phyloP scores from a whole-genome alignment of 768 basidiomycete species.

The Termitomyces sp. region DNA sequence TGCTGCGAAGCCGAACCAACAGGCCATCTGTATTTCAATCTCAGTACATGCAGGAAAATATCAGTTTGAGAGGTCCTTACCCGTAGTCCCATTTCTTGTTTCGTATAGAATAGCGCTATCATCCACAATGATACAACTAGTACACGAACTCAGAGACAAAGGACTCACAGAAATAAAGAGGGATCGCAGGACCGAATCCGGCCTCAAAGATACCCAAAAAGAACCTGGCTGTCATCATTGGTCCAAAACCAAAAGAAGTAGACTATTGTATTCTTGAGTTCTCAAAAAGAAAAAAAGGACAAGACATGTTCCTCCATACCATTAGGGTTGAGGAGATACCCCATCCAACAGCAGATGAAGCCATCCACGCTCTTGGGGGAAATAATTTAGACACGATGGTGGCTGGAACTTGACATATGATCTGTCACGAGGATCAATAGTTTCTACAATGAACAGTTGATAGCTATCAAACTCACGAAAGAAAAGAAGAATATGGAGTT shows the following conservation, averaged over 20 bases:
- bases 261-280: conserved; percentile 36
- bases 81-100: conserved; percentile 66
- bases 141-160: not conserved
- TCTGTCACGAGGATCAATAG: conserved; percentile 34
- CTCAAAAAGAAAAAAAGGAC: not conserved
- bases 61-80: conserved; percentile 27
- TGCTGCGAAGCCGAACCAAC: conserved; percentile 84
- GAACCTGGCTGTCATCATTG: conserved; percentile 55
- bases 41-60: not conserved
- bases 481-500: conserved; percentile 78
- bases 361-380: conserved; percentile 67
- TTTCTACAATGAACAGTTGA: not conserved
- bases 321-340: conserved; percentile 71
- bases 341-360: conserved; percentile 66
- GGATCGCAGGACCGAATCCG: conserved; percentile 73
- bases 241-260: conserved; percentile 55
- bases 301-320: conserved; percentile 33
- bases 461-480: conserved; percentile 56
- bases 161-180: conserved; percentile 70
- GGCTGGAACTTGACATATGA: conserved; percentile 67
- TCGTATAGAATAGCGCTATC: conserved; percentile 76
- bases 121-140: not conserved
- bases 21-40: conserved; percentile 46
- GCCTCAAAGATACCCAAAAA: conserved; percentile 77
- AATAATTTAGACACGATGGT: conserved; percentile 63